These are phyloP conservation scores for Populus hybrid DNA, from an alignment of 441 rosid species.

Conservation along the genomic window DNA sequence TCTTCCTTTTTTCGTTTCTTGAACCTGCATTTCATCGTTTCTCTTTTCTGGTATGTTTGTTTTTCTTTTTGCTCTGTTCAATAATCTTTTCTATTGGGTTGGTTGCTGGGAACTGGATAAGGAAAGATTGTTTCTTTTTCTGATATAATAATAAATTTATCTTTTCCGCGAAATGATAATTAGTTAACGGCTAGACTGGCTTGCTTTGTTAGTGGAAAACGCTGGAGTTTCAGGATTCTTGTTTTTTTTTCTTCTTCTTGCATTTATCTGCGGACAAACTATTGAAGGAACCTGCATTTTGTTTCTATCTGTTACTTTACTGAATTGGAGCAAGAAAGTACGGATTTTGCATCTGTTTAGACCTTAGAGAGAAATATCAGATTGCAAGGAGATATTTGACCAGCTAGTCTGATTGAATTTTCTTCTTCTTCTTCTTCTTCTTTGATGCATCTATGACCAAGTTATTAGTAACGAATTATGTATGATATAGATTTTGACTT, in stretches of 20 bases:
- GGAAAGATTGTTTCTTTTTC: neutral
- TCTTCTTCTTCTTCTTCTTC: too few relatives aligned
- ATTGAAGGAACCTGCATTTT: neutral
- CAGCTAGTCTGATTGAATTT: too few relatives aligned
- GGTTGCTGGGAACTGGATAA: neutral
- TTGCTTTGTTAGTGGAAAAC: neutral
- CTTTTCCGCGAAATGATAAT: neutral
- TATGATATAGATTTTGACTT: too few relatives aligned
- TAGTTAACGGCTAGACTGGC: neutral
- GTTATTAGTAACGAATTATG: too few relatives aligned
- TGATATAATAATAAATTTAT: neutral
- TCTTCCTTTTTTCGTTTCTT: neutral
- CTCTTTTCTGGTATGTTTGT: slow-evolving; percentile 1
- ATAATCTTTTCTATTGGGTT: neutral
- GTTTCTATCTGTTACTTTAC: slow-evolving; percentile 27
- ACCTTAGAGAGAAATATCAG: too few relatives aligned
- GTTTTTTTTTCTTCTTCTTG: neutral
- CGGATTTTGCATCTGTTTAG: too few relatives aligned
- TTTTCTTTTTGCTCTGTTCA: neutral
- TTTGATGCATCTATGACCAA: too few relatives aligned
- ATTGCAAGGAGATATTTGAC: too few relatives aligned
- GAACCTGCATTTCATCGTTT: slow-evolving; percentile 19
- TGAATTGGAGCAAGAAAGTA: neutral
- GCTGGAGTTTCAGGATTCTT: neutral
- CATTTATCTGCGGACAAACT: neutral